phyloP scores from a whole-genome alignment of 345 rosid species.

The Microcos paniculata region DNA sequence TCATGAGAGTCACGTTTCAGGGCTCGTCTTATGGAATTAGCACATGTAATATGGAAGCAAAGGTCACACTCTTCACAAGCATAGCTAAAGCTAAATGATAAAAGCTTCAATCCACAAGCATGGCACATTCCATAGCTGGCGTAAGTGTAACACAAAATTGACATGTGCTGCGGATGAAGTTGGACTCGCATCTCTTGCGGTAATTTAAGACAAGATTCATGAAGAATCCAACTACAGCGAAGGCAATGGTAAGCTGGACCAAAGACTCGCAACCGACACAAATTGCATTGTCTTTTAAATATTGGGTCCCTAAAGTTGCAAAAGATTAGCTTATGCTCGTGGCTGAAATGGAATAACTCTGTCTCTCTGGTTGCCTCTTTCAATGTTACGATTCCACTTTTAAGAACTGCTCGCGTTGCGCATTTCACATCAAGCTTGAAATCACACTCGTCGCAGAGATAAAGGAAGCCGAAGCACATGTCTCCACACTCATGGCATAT shows the following conservation, averaged over 20 bases:
- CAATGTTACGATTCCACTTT: neutral
- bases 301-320: neutral
- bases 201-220: neutral
- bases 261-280: neutral
- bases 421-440: neutral
- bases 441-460: neutral
- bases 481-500: neutral
- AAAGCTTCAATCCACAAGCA: neutral
- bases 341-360: constrained; percentile 1
- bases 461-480: neutral
- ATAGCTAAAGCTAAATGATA: neutral
- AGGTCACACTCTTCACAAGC: neutral
- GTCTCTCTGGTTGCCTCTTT: neutral
- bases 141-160: too few relatives aligned
- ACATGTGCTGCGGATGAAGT: neutral
- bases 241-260: neutral
- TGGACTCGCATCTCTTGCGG: neutral
- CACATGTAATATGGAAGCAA: neutral
- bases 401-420: neutral
- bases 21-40: neutral
- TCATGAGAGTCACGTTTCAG: neutral
- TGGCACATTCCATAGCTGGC: neutral
- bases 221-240: neutral
- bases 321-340: neutral
- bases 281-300: neutral